phyloP scores from a whole-genome alignment of 2,329 filamentous ascomycete genomes.

The Fusarium sterilihyphosum region DNA sequence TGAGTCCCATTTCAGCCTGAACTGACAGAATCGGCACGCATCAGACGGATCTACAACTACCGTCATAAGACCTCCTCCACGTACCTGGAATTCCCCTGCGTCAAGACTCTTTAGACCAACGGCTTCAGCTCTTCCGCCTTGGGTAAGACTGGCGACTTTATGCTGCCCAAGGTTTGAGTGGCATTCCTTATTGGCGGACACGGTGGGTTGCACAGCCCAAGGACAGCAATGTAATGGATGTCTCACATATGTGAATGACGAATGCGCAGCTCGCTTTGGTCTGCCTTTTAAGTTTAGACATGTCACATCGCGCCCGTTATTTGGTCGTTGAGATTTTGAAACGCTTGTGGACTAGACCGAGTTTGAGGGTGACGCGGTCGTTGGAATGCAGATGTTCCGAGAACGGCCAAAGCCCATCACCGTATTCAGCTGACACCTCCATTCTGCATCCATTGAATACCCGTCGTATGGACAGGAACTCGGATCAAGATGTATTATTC shows the following conservation, averaged over 20 bases:
- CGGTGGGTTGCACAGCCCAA: not conserved
- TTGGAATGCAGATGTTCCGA: constrained; percentile 5
- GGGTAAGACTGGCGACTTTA: not conserved
- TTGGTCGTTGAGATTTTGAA: not conserved
- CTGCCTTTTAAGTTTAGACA: not conserved
- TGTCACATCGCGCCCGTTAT: not conserved
- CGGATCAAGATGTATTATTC: not conserved
- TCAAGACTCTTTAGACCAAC: constrained; percentile 1
- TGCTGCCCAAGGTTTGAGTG: not conserved
- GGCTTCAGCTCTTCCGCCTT: not conserved
- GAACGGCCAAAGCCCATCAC: not conserved
- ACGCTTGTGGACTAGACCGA: not conserved
- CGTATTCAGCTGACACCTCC: not conserved
- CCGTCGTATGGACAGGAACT: not conserved
- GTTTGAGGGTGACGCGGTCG: not conserved
- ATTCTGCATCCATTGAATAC: not conserved
- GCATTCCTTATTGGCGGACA: constrained; percentile 11
- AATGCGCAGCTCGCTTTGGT: not conserved
- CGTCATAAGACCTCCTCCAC: not conserved
- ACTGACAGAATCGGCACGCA: not conserved
- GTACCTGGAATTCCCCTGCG: constrained; percentile 22
- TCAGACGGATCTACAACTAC: not conserved
- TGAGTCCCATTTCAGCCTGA: not conserved
- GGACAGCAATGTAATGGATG: not conserved
- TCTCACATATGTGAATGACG: constrained; percentile 18